Base-by-base conservation (phyloP, 176 grass and related monocot genomes). In the Thinopyrum elongatum region DNA sequence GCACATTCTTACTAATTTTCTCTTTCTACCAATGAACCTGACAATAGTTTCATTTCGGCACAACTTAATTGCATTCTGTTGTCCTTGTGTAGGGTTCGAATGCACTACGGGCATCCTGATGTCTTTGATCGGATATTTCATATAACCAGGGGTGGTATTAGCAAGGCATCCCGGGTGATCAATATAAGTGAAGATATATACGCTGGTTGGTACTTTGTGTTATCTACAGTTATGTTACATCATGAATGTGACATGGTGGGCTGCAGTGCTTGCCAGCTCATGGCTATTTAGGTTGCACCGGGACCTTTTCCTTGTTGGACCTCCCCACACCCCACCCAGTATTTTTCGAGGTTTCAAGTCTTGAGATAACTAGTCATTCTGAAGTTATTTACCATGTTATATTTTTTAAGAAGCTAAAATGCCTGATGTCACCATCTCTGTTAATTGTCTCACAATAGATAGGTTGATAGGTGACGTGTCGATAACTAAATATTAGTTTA, bases 31-130 rank as follows among this genome's bases (percentile, higher is more conserved):
- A 39, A 59, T 19, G 29, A 60, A 69, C 31, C 0, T 70, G 21
- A 57, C 10, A 57, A 30, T 79, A 33, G 49, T 65, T 83, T 39
- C n/a, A 49, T 65, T 64, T 12, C 1, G 10, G 13, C 16, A 19
- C 35, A 86, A 74, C 28, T 65, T 82, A 63, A 84, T 79, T 58
- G 64, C 74, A 38, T 46, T 35, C 77, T 78, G 70, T 55, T 80
- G 30, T 88, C 64, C 30, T 78, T 84, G 61, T 80, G 57, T 70
- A 98, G 96, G 92, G 93, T 98, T 78, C 94, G 96, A 34, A 98
- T 98, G 96, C 96, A 98, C 70, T 98, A 98, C 60, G 96, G 96
- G 30, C 96, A 98, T 92, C 96, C 96, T n/a, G 96, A 98, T 92
- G 90, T 98, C 84, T 98, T 98, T 89, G 93, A 98, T 89, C 91